These are phyloP conservation scores for Sugiyamaella xylanicola DNA, from an alignment of 1,139 yeast species.

Conservation along the genomic window DNA sequence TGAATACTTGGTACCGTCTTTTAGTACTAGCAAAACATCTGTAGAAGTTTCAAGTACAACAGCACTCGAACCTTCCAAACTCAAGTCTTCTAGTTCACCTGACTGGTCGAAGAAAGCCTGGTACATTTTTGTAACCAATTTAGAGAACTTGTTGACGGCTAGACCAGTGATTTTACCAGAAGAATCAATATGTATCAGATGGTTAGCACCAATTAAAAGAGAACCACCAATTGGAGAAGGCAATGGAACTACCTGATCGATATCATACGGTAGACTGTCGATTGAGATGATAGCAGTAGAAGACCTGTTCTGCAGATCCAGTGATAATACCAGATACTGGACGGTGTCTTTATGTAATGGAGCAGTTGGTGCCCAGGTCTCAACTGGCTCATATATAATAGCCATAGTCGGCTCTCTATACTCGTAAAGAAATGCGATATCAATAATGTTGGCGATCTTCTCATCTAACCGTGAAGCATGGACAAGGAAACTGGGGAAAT, in stretches of 20 bases:
- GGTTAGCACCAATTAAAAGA: conserved; percentile 74
- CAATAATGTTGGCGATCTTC: conserved; percentile 63
- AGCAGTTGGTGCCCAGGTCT: conserved; percentile 78
- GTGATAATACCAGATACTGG: conserved; percentile 59
- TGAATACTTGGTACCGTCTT: conserved; percentile 54
- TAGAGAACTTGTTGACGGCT: conserved; percentile 61
- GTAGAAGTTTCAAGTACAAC: conserved; percentile 48
- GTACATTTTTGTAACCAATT: conserved; percentile 40
- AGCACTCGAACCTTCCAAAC: conserved; percentile 59
- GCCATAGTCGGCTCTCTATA: conserved; percentile 83
- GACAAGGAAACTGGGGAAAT: conserved; percentile 49
- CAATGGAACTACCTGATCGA: conserved; percentile 64
- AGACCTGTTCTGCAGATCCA: conserved; percentile 63
- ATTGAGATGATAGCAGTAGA: conserved; percentile 69
- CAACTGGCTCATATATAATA: conserved; percentile 60
- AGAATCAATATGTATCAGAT: conserved; percentile 75
- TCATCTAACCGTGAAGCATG: conserved; percentile 60
- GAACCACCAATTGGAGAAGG: conserved; percentile 71
- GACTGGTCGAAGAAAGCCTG: conserved; percentile 60
- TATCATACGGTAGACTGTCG: conserved; percentile 72
- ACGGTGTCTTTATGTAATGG: conserved; percentile 63
- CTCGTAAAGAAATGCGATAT: conserved; percentile 66
- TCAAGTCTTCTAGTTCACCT: conserved; percentile 50
- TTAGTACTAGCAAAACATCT: conserved; percentile 56
- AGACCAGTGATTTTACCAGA: conserved; percentile 74